These are phyloP conservation scores for Yarrowia alimentaria DNA, from an alignment of 805 yeast genomes.

Conservation along the genomic window DNA sequence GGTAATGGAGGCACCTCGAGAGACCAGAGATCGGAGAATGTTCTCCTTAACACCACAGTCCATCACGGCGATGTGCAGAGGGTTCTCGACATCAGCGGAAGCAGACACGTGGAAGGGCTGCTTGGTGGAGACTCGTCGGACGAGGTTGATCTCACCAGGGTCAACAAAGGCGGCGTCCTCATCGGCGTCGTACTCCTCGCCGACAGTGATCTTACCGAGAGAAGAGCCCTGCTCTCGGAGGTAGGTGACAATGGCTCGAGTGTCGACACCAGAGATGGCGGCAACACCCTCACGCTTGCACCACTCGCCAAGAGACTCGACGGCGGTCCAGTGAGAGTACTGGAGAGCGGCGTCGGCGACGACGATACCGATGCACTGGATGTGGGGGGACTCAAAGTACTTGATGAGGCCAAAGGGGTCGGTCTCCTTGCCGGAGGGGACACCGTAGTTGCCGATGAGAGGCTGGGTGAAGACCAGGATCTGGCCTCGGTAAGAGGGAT, in stretches of 20 bases:
- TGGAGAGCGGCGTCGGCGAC: constrained; percentile 94
- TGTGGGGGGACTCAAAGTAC: constrained; percentile 85
- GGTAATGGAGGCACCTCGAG: constrained; percentile 93
- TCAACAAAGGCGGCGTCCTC: constrained; percentile 88
- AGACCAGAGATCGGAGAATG: constrained; percentile 86
- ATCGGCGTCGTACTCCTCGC: constrained; percentile 87
- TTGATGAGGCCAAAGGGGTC: constrained; percentile 84
- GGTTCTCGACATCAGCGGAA: constrained; percentile 42
- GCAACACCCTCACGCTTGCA: constrained; percentile 96
- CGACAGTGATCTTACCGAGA: constrained; percentile 83
- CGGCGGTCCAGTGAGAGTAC: constrained; percentile 99
- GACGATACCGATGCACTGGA: constrained; percentile 94
- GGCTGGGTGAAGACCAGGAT: constrained; percentile 95
- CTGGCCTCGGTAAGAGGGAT: constrained; percentile 98
- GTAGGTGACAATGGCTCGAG: constrained; percentile 88
- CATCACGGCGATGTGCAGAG: constrained; percentile 82
- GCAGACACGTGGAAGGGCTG: constrained; percentile 88
- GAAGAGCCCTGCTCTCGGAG: constrained; percentile 96
- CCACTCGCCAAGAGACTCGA: constrained; percentile 92
- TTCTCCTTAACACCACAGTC: constrained; percentile 99
- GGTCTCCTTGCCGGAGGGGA: constrained; percentile 76
- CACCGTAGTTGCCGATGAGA: constrained; percentile 97
- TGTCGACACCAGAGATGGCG: constrained; percentile 95
- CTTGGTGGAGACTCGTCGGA: constrained; percentile 90
- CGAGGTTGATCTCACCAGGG: constrained; percentile 86